A percentile compares a stretch with the other conserved stretches of the same genome.
These are phyloP conservation scores for Pseudotsuga menziesii DNA, from an alignment of 75 land plant species.

Conservation along the genomic window DNA sequence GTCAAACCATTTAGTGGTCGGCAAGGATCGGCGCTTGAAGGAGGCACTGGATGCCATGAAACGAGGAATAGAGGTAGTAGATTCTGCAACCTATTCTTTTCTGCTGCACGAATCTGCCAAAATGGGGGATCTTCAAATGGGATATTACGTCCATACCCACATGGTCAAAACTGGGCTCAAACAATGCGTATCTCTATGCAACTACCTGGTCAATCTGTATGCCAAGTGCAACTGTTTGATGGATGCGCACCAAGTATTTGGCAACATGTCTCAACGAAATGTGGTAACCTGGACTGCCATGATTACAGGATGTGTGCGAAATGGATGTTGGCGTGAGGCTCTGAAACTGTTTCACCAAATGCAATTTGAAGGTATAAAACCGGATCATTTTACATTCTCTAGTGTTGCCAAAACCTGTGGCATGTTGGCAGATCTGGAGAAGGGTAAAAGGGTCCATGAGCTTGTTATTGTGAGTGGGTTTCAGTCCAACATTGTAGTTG, in stretches of 20 bases:
- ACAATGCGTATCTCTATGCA: constrained; percentile 32
- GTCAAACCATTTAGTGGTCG: neutral
- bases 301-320: constrained; percentile 27
- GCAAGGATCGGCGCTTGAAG: neutral
- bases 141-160: constrained; percentile 28
- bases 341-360: constrained; percentile 28
- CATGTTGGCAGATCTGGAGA: constrained; percentile 15
- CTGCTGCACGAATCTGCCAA: neutral
- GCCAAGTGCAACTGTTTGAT: constrained; percentile 31
- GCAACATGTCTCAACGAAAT: constrained; percentile 46
- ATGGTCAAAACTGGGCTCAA: constrained; percentile 16
- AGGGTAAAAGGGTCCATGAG: constrained; percentile 38
- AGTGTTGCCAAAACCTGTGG: constrained; percentile 44
- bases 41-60: neutral
- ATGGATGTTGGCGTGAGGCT: constrained; percentile 24
- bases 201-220: constrained; percentile 31
- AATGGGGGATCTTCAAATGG: constrained; percentile 7
- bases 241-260: constrained; percentile 24
- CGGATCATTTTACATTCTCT: constrained; percentile 40
- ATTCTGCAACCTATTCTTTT: neutral
- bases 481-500: constrained; percentile 21
- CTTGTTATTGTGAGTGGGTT: neutral
- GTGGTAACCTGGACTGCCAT: constrained; percentile 62
- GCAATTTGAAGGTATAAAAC: constrained; percentile 14
- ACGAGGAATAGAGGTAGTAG: neutral